These are phyloP conservation scores for Zygoascus sp. DNA, from an alignment of 1,139 yeast genomes.

Conservation along the genomic window DNA sequence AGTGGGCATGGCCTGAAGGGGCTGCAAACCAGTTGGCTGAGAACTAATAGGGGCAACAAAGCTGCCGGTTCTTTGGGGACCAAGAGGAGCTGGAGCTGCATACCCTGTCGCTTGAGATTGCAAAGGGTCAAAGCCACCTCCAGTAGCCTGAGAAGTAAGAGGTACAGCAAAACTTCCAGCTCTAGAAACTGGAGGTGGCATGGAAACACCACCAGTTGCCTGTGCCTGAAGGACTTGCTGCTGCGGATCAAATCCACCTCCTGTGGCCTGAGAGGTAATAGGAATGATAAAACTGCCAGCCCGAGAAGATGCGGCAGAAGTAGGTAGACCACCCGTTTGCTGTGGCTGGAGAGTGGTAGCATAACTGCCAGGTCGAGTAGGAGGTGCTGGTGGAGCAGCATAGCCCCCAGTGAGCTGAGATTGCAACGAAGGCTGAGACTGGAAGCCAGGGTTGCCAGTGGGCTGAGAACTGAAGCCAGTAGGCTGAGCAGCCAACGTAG, in stretches of 20 bases:
- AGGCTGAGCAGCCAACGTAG: constrained; percentile 29
- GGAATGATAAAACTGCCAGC: too few relatives aligned
- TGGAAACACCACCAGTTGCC: constrained; percentile 23
- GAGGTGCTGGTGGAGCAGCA: too few relatives aligned
- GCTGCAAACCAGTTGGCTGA: constrained; percentile 30
- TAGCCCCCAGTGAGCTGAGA: constrained; percentile 38
- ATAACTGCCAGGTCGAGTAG: constrained; percentile 24
- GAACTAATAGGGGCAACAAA: constrained; percentile 27
- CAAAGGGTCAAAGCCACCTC: constrained; percentile 26
- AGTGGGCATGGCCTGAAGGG: constrained; percentile 44
- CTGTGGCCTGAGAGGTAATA: too few relatives aligned
- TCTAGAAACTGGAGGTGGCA: constrained; percentile 14
- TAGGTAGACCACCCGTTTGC: too few relatives aligned
- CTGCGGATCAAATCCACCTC: too few relatives aligned
- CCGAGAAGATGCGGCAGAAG: too few relatives aligned
- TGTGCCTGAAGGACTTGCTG: constrained; percentile 29
- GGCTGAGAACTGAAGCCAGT: constrained; percentile 37
- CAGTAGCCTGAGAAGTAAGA: constrained; percentile 11
- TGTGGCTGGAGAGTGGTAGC: constrained; percentile 22
- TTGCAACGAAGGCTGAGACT: constrained; percentile 24
- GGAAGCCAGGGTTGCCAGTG: constrained; percentile 31
- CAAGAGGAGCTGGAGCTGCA: constrained; percentile 25
- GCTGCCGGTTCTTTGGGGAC: constrained; percentile 39
- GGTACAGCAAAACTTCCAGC: constrained; percentile 17
- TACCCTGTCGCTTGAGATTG: constrained; percentile 25